Base-by-base conservation (phyloP, 768 basidiomycete genomes). In the Tubosaeta brunneosetosa region DNA sequence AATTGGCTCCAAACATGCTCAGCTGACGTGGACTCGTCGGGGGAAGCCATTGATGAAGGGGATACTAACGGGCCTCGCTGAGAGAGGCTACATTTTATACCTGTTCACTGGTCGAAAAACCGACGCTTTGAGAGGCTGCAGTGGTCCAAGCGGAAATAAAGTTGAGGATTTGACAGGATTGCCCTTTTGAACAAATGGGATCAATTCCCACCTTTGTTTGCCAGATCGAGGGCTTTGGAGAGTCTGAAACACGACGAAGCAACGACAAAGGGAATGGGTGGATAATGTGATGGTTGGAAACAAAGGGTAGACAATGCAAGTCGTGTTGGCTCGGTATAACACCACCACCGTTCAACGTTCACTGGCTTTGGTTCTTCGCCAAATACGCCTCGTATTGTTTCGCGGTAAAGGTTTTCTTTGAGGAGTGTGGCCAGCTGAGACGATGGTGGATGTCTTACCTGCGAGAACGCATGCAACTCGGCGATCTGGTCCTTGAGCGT, bases 401-500 rank as follows among this genome's bases (percentile, higher is more conserved):
- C 6, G 81, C 84, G 4, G 87, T 88, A 52, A 82, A 80, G 0
- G 86, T 84, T 82, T 85, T 88, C 87, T 89, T 56, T 27, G 33
- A n/a, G 10, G 9, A 45, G 32, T 49, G 10, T 7, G 43, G 51
- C 22, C 33, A 27, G 44, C 31, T 45, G 25, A 42, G 22, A 13
- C 3, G 27, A 50, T 27, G 46, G 33, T 6, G 25, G 4, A 12
- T 42, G 22, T 45, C 71, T 48, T 58, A 90, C 91, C 83, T 93
- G 90, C 13, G 90, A 90, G 69, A 93, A 93, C 5, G 91, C 90
- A 60, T 93, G 90, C 79, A 93, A 84, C 51, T 85, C 80, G 0
- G 85, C 74, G 51, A 93, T 91, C 60, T 91, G 75, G 2, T 71
- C 72, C 71, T 88, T 91, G 61, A 93, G 65, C 9, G 84, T 62